A percentile compares a stretch with the other conserved stretches of the same genome.
phyloP scores from a whole-genome alignment of 495 filamentous ascomycete species.

The Trichoderma parareesei region DNA sequence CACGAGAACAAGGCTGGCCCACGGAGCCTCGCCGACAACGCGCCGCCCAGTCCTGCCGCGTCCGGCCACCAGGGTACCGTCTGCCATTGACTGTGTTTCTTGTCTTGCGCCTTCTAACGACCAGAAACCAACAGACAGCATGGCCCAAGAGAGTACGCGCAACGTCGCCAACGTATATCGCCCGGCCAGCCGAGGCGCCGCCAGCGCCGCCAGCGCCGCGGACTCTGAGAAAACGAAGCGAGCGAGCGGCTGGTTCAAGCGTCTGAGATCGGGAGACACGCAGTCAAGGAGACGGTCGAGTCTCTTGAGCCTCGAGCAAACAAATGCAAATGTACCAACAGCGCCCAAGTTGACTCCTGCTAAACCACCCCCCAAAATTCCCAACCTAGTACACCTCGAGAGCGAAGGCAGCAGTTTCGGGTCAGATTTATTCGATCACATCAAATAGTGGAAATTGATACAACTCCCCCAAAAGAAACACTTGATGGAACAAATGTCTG shows the following conservation, averaged over 20 bases:
- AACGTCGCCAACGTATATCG: constrained; percentile 9
- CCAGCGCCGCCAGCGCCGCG: constrained; percentile 19
- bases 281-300: constrained; percentile 22
- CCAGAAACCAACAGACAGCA: constrained; percentile 31
- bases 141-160: constrained; percentile 11
- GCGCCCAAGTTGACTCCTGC: constrained; percentile 31
- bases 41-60: constrained; percentile 34
- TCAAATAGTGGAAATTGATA: constrained; percentile 25
- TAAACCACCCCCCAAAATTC: constrained; percentile 52
- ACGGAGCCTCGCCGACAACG: constrained; percentile 35
- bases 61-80: constrained; percentile 37
- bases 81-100: constrained; percentile 30
- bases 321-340: constrained; percentile 12
- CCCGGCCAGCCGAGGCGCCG: constrained; percentile 32
- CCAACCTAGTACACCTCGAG: constrained; percentile 47
- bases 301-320: constrained; percentile 16
- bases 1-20: constrained; percentile 26
- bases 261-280: constrained; percentile 30
- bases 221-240: constrained; percentile 35
- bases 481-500: no score
- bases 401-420: constrained; percentile 37
- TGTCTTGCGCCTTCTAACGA: constrained; percentile 24
- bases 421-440: constrained; percentile 52
- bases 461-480: background rate
- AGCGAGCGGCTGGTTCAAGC: constrained; percentile 42